phyloP scores from a whole-genome alignment of 805 yeast species.

The Yamadazyma akitaensis region DNA sequence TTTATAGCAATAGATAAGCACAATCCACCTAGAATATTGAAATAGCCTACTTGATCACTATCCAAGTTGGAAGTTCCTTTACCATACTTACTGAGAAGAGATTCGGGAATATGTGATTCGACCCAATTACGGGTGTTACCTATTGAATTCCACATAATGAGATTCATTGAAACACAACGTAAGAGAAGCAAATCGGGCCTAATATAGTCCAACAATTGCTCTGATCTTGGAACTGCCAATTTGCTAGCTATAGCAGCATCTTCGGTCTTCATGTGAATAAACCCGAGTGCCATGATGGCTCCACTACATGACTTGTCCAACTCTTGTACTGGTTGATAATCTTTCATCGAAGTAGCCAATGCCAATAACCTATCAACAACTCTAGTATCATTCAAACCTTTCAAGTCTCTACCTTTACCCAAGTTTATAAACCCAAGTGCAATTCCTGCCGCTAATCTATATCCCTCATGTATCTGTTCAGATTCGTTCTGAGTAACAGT shows the following conservation, averaged over 20 bases:
- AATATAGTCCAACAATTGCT: constrained; percentile 60
- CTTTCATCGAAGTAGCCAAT: constrained; percentile 57
- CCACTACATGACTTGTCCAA: constrained; percentile 68
- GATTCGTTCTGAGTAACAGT: constrained; percentile 53
- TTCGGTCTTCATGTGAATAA: constrained; percentile 69
- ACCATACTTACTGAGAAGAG: constrained; percentile 18
- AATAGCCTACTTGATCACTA: constrained; percentile 60
- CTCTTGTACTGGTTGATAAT: constrained; percentile 56
- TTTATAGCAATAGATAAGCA: constrained; percentile 72
- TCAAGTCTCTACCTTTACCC: constrained; percentile 65
- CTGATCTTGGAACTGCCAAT: constrained; percentile 56
- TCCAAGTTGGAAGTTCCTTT: constrained; percentile 30
- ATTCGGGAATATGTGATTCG: constrained; percentile 50
- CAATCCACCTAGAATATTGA: constrained; percentile 69
- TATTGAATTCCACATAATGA: constrained; percentile 73
- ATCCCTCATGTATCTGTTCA: constrained; percentile 67
- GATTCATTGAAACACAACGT: constrained; percentile 57
- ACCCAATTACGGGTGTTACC: constrained; percentile 53
- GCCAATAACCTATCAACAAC: constrained; percentile 59
- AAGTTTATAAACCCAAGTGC: constrained; percentile 81
- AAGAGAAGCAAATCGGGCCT: constrained; percentile 76
- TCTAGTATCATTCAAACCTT: constrained; percentile 59
- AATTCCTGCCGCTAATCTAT: constrained; percentile 83
- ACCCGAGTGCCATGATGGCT: constrained; percentile 68
- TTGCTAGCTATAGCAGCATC: constrained; percentile 58